Base-by-base conservation (phyloP, 2,329 filamentous ascomycete genomes). In the Diaporthe citrichinensis region DNA sequence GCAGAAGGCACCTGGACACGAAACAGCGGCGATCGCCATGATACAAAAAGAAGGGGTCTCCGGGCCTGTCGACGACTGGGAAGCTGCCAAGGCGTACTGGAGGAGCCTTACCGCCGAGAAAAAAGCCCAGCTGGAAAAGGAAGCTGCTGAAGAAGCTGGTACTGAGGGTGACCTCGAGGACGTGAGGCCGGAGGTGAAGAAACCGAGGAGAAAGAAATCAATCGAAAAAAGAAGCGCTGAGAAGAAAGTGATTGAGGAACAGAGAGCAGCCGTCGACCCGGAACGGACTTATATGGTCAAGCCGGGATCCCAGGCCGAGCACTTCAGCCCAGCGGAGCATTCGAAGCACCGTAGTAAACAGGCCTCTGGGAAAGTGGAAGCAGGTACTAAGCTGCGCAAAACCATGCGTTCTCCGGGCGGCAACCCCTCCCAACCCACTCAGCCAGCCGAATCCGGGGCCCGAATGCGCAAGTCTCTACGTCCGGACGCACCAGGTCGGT, bases 61-160 rank as follows among this genome's bases (percentile, higher is more conserved):
- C 14, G 75, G 75, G n/a, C 55, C 67, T 4, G 28, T 59, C 10
- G 85, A 87, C 76, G 90, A 93, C 73, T 95, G 93, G 94, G 90
- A 92, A 77, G 88, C 90, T 72, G 90, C 92, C 23, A 94, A 93
- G 79, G 86, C 90, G 0, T 94, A 93, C 79, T 95, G 93, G 94
- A 91, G 89, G 77, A 90, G 90, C 71, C 83, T 95, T 9, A 92
- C 89, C 10, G 86, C 87, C 2, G 89, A 93, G 44, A 91, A 92
- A 80, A 90, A 92, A 58, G 89, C 89, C 9, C 89, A 92, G 79
- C 87, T 93, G 44, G 91, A 92, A 79, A 85, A 84, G 5, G 91
- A 92, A 75, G 89, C 89, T 2, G 81, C 88, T 65, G 87, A 90
- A 74, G 87, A 91, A 61, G 88, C 87, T 2, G 89, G 84, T 14